Conservation (phyloP, 768 basidiomycete species). For the Lactarius akahatsu region DNA sequence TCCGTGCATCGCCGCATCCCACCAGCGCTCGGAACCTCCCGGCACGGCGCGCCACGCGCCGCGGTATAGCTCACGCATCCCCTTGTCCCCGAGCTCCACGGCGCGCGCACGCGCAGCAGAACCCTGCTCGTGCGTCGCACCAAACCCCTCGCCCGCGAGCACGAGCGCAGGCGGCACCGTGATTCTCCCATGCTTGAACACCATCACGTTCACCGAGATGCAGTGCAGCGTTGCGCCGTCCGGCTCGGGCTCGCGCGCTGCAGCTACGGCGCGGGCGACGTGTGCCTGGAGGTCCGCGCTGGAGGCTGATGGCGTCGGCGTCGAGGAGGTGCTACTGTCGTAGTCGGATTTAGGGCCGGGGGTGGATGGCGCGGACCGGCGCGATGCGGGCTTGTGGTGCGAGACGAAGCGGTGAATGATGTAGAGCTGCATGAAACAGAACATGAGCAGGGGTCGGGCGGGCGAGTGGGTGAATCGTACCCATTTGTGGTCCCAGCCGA, state of each 20-base stretch:
- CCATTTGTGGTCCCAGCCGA: slow-evolving; percentile 79
- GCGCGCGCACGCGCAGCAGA: slow-evolving; percentile 27
- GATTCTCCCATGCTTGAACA: slow-evolving; percentile 70
- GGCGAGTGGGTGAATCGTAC: slow-evolving; percentile 39
- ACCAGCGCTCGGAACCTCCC: slow-evolving; percentile 57
- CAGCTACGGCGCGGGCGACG: slow-evolving; percentile 11
- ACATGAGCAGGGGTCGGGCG: background rate
- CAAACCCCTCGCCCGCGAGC: slow-evolving; percentile 60
- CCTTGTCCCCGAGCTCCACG: slow-evolving; percentile 39
- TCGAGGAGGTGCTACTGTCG: slow-evolving; percentile 14
- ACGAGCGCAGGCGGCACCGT: slow-evolving; percentile 69
- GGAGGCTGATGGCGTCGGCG: slow-evolving; percentile 18
- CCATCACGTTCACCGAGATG: slow-evolving; percentile 58
- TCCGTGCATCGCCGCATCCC: slow-evolving; percentile 57
- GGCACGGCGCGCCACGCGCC: slow-evolving; percentile 65
- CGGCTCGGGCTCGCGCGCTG: slow-evolving; percentile 38
- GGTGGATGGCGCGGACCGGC: slow-evolving; percentile 36
- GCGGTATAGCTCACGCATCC: slow-evolving; percentile 47
- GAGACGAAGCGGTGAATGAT: slow-evolving; percentile 63
- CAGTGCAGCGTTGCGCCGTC: slow-evolving; percentile 65
- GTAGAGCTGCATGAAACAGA: slow-evolving; percentile 48
- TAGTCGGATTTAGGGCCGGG: background rate
- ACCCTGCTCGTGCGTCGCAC: slow-evolving; percentile 32
- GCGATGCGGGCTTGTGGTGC: slow-evolving; percentile 40
- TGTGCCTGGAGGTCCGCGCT: slow-evolving; percentile 5